Conservation (phyloP, 306 rosid species). For the Cucurbita moschata region DNA sequence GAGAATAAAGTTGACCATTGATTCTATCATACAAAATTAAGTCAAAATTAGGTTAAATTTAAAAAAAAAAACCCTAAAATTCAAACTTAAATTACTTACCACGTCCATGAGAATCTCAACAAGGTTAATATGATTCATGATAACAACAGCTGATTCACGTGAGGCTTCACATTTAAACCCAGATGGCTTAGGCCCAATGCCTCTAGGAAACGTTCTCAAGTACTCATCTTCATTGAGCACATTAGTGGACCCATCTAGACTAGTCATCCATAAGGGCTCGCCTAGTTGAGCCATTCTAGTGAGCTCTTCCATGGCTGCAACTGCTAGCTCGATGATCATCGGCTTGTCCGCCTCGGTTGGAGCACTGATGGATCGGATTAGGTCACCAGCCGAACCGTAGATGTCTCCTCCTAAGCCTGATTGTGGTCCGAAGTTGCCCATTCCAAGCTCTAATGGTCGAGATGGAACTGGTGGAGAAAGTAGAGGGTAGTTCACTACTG, state of each 20-base stretch:
- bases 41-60: not conserved
- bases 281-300: slow-evolving; percentile 77
- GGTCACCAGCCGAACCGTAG: slow-evolving; percentile 47
- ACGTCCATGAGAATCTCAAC: slow-evolving; percentile 96
- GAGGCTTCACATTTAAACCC: slow-evolving; percentile 80
- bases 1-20: slow-evolving; percentile 87
- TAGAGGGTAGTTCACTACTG: slow-evolving; percentile 62
- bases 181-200: slow-evolving; percentile 55
- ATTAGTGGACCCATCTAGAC: slow-evolving; percentile 36
- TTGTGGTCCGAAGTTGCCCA: slow-evolving; percentile 48
- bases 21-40: slow-evolving; percentile 17
- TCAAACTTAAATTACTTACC: slow-evolving; percentile 15
- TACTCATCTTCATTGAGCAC: slow-evolving; percentile 76
- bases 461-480: slow-evolving; percentile 53
- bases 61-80: not conserved
- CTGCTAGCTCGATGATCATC: slow-evolving; percentile 80
- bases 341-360: slow-evolving; percentile 81
- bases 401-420: slow-evolving; percentile 44
- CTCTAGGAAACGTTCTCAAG: slow-evolving; percentile 60
- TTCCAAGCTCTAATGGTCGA: slow-evolving; percentile 55
- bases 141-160: slow-evolving; percentile 60
- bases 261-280: slow-evolving; percentile 84
- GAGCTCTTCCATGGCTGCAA: slow-evolving; percentile 89
- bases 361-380: slow-evolving; percentile 48
- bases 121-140: slow-evolving; percentile 78